These are phyloP conservation scores for slime mould (Dictyostelium discoideum) DNA, from an alignment of 78 protist species.

Conservation along the genomic window DNA sequence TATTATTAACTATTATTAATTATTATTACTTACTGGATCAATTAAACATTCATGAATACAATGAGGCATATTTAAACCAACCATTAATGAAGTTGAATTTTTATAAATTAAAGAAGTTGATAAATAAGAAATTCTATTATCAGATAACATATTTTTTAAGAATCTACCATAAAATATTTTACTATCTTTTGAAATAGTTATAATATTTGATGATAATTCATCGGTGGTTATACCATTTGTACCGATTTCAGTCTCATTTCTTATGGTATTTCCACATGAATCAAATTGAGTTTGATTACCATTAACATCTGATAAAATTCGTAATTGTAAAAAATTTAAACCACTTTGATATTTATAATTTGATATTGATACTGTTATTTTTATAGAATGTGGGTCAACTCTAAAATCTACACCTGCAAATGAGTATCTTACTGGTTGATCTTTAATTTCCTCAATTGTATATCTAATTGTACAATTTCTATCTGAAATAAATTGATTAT, in stretches of 20 bases:
- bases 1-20: too few relatives aligned
- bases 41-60: not conserved
- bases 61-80: conserved; percentile 29
- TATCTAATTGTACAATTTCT: not conserved
- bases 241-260: not conserved
- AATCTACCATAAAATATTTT: conserved; percentile 42
- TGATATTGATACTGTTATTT: not conserved
- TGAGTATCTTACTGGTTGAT: not conserved
- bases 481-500: not conserved
- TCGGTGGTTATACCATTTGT: not conserved
- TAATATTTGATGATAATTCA: not conserved
- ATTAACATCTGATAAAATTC: not conserved
- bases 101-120: not conserved
- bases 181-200: conserved; percentile 23
- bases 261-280: not conserved
- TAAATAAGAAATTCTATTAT: not conserved
- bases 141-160: not conserved
- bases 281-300: not conserved
- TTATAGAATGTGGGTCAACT: not conserved
- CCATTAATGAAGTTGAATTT: not conserved
- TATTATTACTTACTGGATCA: conserved; percentile 12
- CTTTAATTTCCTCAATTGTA: not conserved
- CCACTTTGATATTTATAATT: not conserved
- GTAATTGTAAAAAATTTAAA: not conserved
- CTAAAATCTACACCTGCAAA: not conserved